Percentiles rank a stretch among this genome's conserved stretches.
These are phyloP conservation scores for Fusarium denticulatum DNA, from an alignment of 2,329 filamentous ascomycete species.

Conservation along the genomic window DNA sequence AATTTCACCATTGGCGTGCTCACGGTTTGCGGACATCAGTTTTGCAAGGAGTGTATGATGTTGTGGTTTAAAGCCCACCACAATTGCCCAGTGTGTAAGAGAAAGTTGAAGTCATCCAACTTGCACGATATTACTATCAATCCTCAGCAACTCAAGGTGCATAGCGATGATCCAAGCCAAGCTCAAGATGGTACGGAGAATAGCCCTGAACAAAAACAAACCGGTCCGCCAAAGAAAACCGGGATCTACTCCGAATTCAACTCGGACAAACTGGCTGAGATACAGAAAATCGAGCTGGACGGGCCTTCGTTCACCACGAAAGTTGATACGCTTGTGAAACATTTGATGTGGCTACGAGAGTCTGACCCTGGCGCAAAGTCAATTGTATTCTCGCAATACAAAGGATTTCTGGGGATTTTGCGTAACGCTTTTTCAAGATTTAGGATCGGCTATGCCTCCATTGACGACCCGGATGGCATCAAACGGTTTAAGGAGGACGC, in stretches of 20 bases:
- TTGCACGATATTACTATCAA: conserved; percentile 89
- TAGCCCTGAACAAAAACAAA: conserved; percentile 26
- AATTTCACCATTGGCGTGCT: conserved; percentile 81
- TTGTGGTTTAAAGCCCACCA: conserved; percentile 79
- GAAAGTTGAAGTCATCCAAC: conserved; percentile 69
- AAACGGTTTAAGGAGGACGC: conserved; percentile 81
- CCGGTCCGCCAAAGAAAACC: conserved; percentile 45
- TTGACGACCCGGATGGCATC: conserved; percentile 76
- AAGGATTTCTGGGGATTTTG: conserved; percentile 81
- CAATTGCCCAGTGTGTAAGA: conserved; percentile 89
- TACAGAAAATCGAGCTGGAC: conserved; percentile 81
- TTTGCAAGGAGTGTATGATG: conserved; percentile 87
- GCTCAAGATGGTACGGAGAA: conserved; percentile 6
- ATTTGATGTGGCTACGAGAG: conserved; percentile 85
- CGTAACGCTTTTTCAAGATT: conserved; percentile 74
- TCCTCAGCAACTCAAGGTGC: conserved; percentile 75
- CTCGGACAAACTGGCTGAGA: conserved; percentile 75
- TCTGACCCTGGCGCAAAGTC: conserved; percentile 89
- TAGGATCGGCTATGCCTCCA: conserved; percentile 77
- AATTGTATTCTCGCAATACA: conserved; percentile 91
- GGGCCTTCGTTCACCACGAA: conserved; percentile 86
- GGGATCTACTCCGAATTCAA: conserved; percentile 83
- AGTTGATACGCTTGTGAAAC: conserved; percentile 82
- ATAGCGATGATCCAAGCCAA: conserved; percentile 48
- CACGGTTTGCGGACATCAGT: conserved; percentile 91